A percentile compares a stretch with the other conserved stretches of the same genome.
Evolutionary conservation across 768 basidiomycete genomes (phyloP).

Genomic region (Collybia mongolica): DNA sequence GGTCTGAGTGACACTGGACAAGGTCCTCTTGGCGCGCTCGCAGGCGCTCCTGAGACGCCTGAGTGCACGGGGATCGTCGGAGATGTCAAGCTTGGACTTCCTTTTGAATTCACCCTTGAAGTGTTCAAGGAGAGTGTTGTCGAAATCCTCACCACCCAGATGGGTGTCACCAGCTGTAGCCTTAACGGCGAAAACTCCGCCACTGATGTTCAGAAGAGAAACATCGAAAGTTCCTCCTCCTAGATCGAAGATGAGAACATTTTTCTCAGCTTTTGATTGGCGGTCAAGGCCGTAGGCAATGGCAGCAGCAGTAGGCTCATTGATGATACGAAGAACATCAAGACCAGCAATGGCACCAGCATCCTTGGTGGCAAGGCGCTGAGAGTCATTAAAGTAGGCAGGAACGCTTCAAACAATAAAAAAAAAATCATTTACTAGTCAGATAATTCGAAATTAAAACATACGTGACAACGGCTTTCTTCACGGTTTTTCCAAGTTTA

Average conservation of each 20-base stretch:
- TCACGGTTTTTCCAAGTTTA: conserved; percentile 97
- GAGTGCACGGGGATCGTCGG: conserved; percentile 94
- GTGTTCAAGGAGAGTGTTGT: conserved; percentile 96
- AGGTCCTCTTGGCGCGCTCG: conserved; percentile 98
- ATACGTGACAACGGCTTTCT: conserved; percentile 98
- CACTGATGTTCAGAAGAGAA: conserved; percentile 94
- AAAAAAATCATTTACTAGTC: conserved; percentile 5
- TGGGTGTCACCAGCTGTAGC: conserved; percentile 99
- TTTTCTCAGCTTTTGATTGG: conserved; percentile 93
- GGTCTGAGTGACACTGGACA: conserved; percentile 97
- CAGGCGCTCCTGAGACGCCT: conserved; percentile 95
- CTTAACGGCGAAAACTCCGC: conserved; percentile 99
- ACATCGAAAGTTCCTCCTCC: conserved; percentile 99
- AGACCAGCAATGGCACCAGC: conserved; percentile 97
- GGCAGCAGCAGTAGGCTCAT: conserved; percentile 99
- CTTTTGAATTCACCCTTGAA: conserved; percentile 99
- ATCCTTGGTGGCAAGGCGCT: conserved; percentile 98
- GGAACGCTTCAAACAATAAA: conserved; percentile 61
- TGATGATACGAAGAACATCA: conserved; percentile 99
- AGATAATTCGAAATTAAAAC: conserved; percentile 26
- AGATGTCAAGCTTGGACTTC: conserved; percentile 96
- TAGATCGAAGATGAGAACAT: conserved; percentile 99
- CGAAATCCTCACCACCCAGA: conserved; percentile 99
- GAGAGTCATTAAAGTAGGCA: conserved; percentile 99
- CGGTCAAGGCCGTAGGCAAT: conserved; percentile 98